These are phyloP conservation scores for Huntiella savannae DNA, from an alignment of 2,329 filamentous ascomycete species.

Conservation along the genomic window DNA sequence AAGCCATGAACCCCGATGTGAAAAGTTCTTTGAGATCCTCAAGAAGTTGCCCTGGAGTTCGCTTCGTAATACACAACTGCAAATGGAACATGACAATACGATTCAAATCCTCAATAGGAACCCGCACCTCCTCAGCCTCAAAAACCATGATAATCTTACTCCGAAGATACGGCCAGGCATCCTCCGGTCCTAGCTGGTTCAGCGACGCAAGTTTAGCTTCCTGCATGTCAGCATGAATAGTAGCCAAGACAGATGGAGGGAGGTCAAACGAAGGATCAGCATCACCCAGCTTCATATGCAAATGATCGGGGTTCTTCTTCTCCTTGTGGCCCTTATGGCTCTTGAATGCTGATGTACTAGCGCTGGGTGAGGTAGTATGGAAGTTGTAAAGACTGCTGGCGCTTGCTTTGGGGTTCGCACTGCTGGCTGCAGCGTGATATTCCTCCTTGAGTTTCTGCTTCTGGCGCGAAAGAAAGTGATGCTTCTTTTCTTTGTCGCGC, in stretches of 20 bases:
- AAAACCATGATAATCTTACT: constrained; percentile 61
- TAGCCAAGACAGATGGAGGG: constrained; percentile 7
- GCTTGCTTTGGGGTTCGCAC: constrained; percentile 52
- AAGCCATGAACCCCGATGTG: constrained; percentile 61
- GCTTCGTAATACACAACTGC: constrained; percentile 55
- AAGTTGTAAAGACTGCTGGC: constrained; percentile 66
- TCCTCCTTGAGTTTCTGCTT: constrained; percentile 67
- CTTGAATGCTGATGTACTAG: constrained; percentile 23
- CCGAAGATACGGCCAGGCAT: constrained; percentile 67
- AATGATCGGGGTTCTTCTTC: constrained; percentile 9
- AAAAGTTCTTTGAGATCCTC: constrained; percentile 62
- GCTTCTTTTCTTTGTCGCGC: constrained; percentile 58
- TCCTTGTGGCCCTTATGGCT: constrained; percentile 9
- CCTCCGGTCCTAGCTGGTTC: constrained; percentile 31
- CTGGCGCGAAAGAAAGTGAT: constrained; percentile 61
- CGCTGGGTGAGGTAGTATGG: constrained; percentile 51
- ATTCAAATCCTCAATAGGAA: constrained; percentile 75
- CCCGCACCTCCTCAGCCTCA: constrained; percentile 57
- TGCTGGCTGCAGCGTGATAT: constrained; percentile 51
- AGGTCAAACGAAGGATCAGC: constrained; percentile 6
- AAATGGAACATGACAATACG: constrained; percentile 61
- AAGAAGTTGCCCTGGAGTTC: constrained; percentile 49
- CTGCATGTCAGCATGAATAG: constrained; percentile 7
- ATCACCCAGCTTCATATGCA: constrained; percentile 5
- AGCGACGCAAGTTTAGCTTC: constrained; percentile 6